These are phyloP conservation scores for Bisporella sp. DNA, from an alignment of 2,329 filamentous ascomycete genomes.

Conservation along the genomic window DNA sequence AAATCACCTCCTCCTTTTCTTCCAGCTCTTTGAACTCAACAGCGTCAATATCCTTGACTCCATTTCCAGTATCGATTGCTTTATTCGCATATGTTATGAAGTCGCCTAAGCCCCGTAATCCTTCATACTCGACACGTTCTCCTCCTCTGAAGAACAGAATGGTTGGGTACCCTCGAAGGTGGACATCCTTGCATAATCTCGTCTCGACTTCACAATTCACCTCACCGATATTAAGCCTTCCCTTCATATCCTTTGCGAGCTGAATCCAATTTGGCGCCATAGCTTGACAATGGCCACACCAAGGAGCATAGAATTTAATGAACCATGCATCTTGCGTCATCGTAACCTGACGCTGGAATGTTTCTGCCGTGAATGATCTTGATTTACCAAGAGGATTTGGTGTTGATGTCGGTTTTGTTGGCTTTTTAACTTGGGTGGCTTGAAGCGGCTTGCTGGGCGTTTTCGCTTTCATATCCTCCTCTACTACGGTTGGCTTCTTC, in stretches of 20 bases:
- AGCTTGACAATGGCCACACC: slow-evolving; percentile 93
- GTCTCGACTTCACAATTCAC: slow-evolving; percentile 89
- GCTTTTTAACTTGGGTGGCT: slow-evolving; percentile 32
- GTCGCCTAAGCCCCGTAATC: slow-evolving; percentile 86
- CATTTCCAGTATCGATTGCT: slow-evolving; percentile 68
- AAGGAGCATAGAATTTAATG: slow-evolving; percentile 96
- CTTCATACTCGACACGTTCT: slow-evolving; percentile 88
- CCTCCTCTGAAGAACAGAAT: slow-evolving; percentile 88
- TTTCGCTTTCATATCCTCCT: slow-evolving; percentile 3
- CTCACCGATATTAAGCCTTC: slow-evolving; percentile 84
- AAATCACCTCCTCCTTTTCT: slow-evolving; percentile 90
- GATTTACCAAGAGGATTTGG: slow-evolving; percentile 74
- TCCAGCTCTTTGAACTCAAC: slow-evolving; percentile 74
- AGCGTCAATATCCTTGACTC: slow-evolving; percentile 75
- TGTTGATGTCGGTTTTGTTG: slow-evolving; percentile 42
- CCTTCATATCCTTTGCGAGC: slow-evolving; percentile 86
- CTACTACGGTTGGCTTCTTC: not conserved
- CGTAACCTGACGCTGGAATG: slow-evolving; percentile 79
- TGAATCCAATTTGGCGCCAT: slow-evolving; percentile 87
- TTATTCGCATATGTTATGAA: slow-evolving; percentile 82
- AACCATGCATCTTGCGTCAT: slow-evolving; percentile 92
- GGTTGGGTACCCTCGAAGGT: slow-evolving; percentile 75
- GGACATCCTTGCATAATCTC: slow-evolving; percentile 86
- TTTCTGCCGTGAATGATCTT: slow-evolving; percentile 70
- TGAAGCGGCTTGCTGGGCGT: slow-evolving; percentile 9